phyloP scores from a whole-genome alignment of 768 basidiomycete species.

The Sporobolomyces phaffii region DNA sequence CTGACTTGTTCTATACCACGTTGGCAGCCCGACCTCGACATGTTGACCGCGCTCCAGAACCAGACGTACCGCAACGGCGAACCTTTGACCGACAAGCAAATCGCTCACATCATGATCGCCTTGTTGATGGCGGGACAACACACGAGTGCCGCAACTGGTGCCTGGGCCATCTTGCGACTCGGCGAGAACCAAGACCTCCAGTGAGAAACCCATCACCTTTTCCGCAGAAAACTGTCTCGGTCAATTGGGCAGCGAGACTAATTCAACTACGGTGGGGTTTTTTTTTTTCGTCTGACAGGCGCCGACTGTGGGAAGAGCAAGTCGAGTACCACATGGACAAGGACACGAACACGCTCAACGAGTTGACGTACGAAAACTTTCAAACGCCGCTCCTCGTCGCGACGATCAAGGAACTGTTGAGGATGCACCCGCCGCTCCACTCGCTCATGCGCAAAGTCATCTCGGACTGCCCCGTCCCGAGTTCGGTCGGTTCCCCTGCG shows the following conservation, averaged over 20 bases:
- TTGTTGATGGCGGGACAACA: constrained; percentile 99
- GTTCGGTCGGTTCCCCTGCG: constrained; percentile 69
- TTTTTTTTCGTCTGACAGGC: constrained; percentile 57
- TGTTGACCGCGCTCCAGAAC: constrained; percentile 79
- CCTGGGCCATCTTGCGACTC: constrained; percentile 84
- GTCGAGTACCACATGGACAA: constrained; percentile 61
- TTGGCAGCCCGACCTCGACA: constrained; percentile 69
- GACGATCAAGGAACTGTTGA: constrained; percentile 86
- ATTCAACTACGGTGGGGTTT: too few relatives aligned
- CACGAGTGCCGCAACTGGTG: constrained; percentile 84
- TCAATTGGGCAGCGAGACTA: background rate
- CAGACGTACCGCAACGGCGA: constrained; percentile 79
- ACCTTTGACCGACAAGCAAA: constrained; percentile 73
- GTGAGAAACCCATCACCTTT: constrained; percentile 52
- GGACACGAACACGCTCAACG: constrained; percentile 63
- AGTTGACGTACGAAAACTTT: constrained; percentile 78
- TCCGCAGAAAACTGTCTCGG: background rate
- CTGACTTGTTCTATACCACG: too few relatives aligned
- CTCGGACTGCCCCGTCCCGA: constrained; percentile 72
- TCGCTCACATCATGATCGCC: constrained; percentile 97
- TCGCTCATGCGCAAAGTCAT: constrained; percentile 89
- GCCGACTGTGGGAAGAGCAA: constrained; percentile 83
- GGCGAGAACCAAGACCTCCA: constrained; percentile 67
- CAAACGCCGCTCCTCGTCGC: constrained; percentile 80
- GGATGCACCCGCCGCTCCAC: constrained; percentile 92